Evolutionary conservation across 1,284 basidiomycete genomes (phyloP), one percentile per base, ranked within the genome.

Genomic region (Erythrobasidium hasegawianum): DNA sequence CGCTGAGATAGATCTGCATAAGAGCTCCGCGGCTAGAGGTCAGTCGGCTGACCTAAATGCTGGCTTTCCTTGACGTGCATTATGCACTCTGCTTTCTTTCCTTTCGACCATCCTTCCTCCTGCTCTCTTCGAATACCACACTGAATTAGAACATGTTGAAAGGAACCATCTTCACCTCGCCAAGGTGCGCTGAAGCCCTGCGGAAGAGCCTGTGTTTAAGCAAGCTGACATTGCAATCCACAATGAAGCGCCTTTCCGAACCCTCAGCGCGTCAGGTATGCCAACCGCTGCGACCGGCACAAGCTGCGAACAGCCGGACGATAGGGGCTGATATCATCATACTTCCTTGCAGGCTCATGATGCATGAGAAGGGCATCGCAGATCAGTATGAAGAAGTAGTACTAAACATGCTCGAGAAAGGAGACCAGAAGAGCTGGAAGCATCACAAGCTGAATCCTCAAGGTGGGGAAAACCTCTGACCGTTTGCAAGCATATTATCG

Each of bases 301-400:
- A 47, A 47, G 7, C 5, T 47, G 4, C 22, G 22, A n/a, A n/a
- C 8, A 47, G 43, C 43, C 22, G 16, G 43, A n/a, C n/a, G n/a
- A 47, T 47, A 47, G 22, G 43, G 33, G 43, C 43, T 47, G 43
- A 47, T n/a, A 47, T 7, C n/a, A n/a, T n/a, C 4, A 7, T 14
- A 4, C n/a, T 11, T 33, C 33, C 33, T 33, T 47, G n/a, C 43
- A 54, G 60, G 22, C 40, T 62, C 20, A 41, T 55, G 33, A 62
- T 62, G 60, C 39, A 40, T 10, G 60, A 62, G 60, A 62, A 62
- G 43, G 50, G 60, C 20, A 62, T 62, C 10, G 60, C 50, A n/a
- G 60, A 56, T 26, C 20, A 62, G 29, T 62, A 62, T 29, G 53
- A 54, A 13, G 60, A 62, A 39, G 14, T 49, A 1, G 18, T 55